Evolutionary conservation across 2,329 filamentous ascomycete species (phyloP), one percentile per base, ranked within the genome.

Genomic region (Fusarium lyarnte): DNA sequence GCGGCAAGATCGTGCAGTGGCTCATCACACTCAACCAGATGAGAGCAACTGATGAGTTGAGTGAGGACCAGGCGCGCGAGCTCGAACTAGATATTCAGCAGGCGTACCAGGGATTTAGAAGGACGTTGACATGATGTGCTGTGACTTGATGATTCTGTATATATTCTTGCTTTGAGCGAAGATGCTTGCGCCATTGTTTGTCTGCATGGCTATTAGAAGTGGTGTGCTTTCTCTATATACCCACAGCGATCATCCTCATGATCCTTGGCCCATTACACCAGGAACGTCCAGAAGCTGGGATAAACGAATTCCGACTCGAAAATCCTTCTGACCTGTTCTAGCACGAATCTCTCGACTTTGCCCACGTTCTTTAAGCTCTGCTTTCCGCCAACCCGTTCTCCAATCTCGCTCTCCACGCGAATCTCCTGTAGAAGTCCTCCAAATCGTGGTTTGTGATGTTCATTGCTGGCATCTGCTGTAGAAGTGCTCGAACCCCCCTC

Each of bases 301-400:
- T 97, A 98, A 70, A 98, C 95, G 84, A 98, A 96, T 81, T 99
- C 96, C 80, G 98, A 96, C 83, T 99, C 96, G 78, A 99, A 98
- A 76, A 99, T 98, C 78, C 94, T 90, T 79, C 95, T 91, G 70
- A 99, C 96, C 83, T 98, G 95, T 81, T 98, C 95, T 66, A 99
- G 87, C 63, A 99, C 94, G 81, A 99, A 99, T 77, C 94, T 93
- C 85, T 99, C 96, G 64, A 99, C 96, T 86, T 99, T 99, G 66
- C 96, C 95, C 54, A 99, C 95, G 81, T 99, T 99, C 87, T 98
- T 98, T 67, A 99, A 84, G 51, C 95, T 96, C 84, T 98, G 95
- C 84, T 96, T 97, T 31, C 94, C 94, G 67, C 93, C 92, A 78
- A 97, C 94, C 74, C 94, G 91, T 80, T 96, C 92, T 11, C 96